Conservation (phyloP, 768 basidiomycete species). For the Ephemerocybe angulata region DNA sequence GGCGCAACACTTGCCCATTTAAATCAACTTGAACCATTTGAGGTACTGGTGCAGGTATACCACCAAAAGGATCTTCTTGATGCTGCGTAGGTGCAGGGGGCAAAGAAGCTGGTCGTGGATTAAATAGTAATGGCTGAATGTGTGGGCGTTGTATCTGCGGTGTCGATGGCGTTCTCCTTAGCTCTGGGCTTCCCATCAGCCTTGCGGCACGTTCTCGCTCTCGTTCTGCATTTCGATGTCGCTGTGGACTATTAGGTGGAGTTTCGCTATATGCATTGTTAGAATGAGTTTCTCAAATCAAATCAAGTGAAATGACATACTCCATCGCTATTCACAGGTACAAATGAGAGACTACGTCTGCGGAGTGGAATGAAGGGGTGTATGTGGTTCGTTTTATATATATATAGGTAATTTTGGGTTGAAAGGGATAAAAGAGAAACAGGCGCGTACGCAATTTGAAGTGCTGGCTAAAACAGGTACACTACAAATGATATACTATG, state of each 20-base stretch:
- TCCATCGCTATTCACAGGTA: not conserved
- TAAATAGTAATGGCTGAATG: not conserved
- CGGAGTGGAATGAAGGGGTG: not conserved
- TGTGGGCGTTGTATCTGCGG: not conserved
- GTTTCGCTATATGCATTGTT: not conserved
- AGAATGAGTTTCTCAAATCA: not conserved
- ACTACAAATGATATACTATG: too few species aligned
- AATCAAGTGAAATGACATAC: not conserved
- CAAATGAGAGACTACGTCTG: not conserved
- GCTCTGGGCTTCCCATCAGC: not conserved
- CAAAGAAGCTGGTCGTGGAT: not conserved
- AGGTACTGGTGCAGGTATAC: not conserved
- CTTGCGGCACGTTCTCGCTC: not conserved
- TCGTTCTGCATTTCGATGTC: not conserved
- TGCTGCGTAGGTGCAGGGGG: too few species aligned
- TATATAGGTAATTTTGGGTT: not conserved
- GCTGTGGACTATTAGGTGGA: not conserved
- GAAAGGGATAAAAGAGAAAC: not conserved
- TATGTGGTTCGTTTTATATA: not conserved
- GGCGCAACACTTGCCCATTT: not conserved
- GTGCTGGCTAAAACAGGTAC: too few species aligned
- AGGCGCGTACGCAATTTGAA: too few species aligned
- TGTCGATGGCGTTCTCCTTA: not conserved
- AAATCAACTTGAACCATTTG: not conserved
- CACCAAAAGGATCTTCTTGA: not conserved